phyloP scores from a whole-genome alignment of 1,139 yeast genomes.

The Yamadazyma mexicana region DNA sequence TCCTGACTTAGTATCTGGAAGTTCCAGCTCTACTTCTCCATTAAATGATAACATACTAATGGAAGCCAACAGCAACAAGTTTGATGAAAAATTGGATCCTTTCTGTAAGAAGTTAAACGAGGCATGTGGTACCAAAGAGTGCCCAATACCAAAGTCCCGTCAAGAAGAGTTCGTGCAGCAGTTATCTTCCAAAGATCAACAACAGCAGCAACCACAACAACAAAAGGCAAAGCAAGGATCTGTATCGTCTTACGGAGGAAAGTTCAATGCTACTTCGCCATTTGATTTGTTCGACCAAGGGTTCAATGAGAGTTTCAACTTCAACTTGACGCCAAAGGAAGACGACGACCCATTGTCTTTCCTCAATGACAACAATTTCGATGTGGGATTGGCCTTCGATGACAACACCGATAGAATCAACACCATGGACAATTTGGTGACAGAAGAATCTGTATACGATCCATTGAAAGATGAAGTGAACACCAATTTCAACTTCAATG shows the following conservation, averaged over 20 bases:
- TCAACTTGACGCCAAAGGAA: slow-evolving; percentile 17
- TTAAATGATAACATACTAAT: slow-evolving; percentile 37
- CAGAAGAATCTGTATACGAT: slow-evolving; percentile 72
- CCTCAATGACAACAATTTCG: slow-evolving; percentile 49
- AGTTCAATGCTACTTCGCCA: slow-evolving; percentile 17
- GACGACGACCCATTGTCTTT: slow-evolving; percentile 44
- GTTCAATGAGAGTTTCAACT: slow-evolving; percentile 23
- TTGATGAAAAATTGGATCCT: slow-evolving; percentile 50
- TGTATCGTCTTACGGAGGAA: slow-evolving; percentile 3
- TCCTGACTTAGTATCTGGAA: slow-evolving; percentile 39
- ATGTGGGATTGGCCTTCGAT: slow-evolving; percentile 49
- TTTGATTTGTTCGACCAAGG: slow-evolving; percentile 29
- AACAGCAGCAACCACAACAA: background rate
- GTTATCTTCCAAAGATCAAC: background rate
- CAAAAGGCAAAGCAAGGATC: background rate
- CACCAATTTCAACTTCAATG: slow-evolving; percentile 35
- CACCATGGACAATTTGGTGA: slow-evolving; percentile 42
- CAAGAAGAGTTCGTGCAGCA: slow-evolving; percentile 11
- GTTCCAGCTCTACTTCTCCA: slow-evolving; percentile 40
- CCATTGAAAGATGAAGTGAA: slow-evolving; percentile 39
- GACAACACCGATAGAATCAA: slow-evolving; percentile 20
- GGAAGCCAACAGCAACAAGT: slow-evolving; percentile 24
- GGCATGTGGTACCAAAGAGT: slow-evolving; percentile 80
- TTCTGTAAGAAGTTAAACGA: slow-evolving; percentile 74
- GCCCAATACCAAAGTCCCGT: slow-evolving; percentile 62